Conservation (phyloP, 345 rosid species). For the Corchorus olitorius region DNA sequence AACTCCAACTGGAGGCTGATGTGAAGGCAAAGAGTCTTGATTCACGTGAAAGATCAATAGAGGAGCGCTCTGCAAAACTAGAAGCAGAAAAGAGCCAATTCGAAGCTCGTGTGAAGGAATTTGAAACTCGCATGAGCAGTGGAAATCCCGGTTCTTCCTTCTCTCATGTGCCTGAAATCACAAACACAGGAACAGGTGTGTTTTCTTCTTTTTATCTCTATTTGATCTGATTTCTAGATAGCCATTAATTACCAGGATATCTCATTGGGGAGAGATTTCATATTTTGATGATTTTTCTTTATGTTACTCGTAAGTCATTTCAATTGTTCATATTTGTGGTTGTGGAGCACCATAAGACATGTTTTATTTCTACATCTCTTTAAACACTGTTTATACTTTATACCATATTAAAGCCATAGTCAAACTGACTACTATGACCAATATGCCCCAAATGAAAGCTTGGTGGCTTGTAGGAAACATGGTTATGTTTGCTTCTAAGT, state of each 20-base stretch:
- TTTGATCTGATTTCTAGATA: background rate
- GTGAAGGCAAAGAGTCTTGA: constrained; percentile 28
- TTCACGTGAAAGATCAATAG: constrained; percentile 26
- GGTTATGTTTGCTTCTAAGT: background rate
- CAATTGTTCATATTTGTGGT: background rate
- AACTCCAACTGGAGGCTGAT: constrained; percentile 25
- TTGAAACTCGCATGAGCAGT: constrained; percentile 18
- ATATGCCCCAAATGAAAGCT: background rate
- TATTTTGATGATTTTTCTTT: background rate
- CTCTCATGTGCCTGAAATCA: background rate
- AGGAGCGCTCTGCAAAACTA: background rate
- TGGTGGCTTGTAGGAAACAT: constrained; percentile 1
- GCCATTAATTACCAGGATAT: too few species aligned
- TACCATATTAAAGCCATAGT: background rate
- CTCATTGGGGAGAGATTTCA: background rate
- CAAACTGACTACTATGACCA: background rate
- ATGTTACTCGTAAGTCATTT: background rate
- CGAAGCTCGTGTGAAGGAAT: constrained; percentile 24
- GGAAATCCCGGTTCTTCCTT: background rate
- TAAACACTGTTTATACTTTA: background rate
- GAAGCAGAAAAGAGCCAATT: background rate
- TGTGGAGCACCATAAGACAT: background rate
- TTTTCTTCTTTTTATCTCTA: constrained; percentile 4
- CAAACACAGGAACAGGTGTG: constrained; percentile 10
- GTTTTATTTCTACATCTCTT: background rate